Evolutionary conservation across 371 early-diverging fungal genomes (phyloP), one percentile per base, ranked within the genome.

Genomic region (Fennellomyces sp.): DNA sequence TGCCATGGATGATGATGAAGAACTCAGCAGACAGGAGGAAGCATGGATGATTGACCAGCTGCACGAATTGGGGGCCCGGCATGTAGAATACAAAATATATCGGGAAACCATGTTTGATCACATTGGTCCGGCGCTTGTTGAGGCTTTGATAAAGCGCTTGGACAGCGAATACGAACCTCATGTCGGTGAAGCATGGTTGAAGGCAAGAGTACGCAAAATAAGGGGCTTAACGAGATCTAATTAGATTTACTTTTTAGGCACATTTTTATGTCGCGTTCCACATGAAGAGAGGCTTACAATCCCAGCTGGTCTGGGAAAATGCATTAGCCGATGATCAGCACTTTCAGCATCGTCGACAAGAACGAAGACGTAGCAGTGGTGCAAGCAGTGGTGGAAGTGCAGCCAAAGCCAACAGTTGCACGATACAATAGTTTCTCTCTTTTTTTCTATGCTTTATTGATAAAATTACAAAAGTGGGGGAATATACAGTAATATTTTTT

Each of bases 161-260:
- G 63, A 59, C 12, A 63, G 65, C 19, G 77, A 80, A 54, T 80
- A 75, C 51, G 60, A 59, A 8, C 61, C 64, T 17, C 70, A 70
- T 17, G 65, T 72, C 21, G 76, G 76, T 21, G 66, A 72, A 19
- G 73, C 76, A 17, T 80, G 80, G 80, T 41, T 70, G 25, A 67
- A 66, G 63, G 78, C 73, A 68, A 59, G 51, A 27, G 61, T 67
- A 49, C 26, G 21, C n/a, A 51, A 19, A 38, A 28, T 25, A 27
- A 5, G 15, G 29, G 27, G 27, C 10, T 41, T 5, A 58, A 23
- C 31, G 33, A 50, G 15, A 10, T n/a, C n/a, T n/a, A 30, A 15
- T 21, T 17, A 5, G 21, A 45, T 13, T 23, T 12, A 13, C 25
- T 19, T 2, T 33, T 35, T 54, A 75, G 76, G 74, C 75, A 28